Percentiles rank a stretch among this genome's conserved stretches.
Evolutionary conservation across 352 stramenopile genomes (phyloP).

Genomic region (Phytopythium ostracodes): DNA sequence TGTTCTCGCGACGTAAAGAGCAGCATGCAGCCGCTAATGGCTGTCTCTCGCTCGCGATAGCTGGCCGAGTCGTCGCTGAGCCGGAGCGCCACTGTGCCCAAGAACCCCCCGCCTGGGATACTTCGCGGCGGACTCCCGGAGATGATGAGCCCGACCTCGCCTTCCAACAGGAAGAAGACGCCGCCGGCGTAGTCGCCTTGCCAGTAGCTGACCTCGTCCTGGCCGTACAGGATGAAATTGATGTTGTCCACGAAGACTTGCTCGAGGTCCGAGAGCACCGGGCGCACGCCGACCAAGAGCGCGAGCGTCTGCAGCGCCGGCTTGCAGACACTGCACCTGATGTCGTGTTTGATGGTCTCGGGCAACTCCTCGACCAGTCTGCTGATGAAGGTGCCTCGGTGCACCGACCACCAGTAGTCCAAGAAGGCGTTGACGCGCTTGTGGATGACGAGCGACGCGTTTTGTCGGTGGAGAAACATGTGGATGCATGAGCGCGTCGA

Average conservation of each 20-base stretch:
- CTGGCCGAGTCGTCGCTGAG: constrained; percentile 29
- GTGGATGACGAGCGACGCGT: constrained; percentile 47
- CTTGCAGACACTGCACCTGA: constrained; percentile 58
- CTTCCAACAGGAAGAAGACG: constrained; percentile 55
- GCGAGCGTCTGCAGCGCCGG: constrained; percentile 51
- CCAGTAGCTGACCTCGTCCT: constrained; percentile 61
- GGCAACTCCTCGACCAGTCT: constrained; percentile 55
- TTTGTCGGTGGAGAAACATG: constrained; percentile 64
- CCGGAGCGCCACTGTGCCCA: constrained; percentile 39
- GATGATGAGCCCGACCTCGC: constrained; percentile 42
- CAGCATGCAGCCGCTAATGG: constrained; percentile 54
- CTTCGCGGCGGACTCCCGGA: constrained; percentile 30
- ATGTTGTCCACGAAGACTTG: constrained; percentile 56
- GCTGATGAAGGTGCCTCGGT: constrained; percentile 57
- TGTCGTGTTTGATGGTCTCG: constrained; percentile 51
- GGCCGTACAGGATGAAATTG: constrained; percentile 65
- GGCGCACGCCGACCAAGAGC: constrained; percentile 35
- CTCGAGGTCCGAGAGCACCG: constrained; percentile 47
- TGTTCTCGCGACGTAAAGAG: constrained; percentile 50
- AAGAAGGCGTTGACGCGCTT: constrained; percentile 66
- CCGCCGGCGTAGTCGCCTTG: constrained; percentile 54
- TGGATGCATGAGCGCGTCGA: constrained; percentile 52
- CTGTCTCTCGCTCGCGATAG: constrained; percentile 43
- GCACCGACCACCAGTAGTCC: constrained; percentile 72
- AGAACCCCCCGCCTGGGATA: constrained; percentile 47